phyloP scores from a whole-genome alignment of 345 rosid genomes.

The Melaleuca quinquenervia region DNA sequence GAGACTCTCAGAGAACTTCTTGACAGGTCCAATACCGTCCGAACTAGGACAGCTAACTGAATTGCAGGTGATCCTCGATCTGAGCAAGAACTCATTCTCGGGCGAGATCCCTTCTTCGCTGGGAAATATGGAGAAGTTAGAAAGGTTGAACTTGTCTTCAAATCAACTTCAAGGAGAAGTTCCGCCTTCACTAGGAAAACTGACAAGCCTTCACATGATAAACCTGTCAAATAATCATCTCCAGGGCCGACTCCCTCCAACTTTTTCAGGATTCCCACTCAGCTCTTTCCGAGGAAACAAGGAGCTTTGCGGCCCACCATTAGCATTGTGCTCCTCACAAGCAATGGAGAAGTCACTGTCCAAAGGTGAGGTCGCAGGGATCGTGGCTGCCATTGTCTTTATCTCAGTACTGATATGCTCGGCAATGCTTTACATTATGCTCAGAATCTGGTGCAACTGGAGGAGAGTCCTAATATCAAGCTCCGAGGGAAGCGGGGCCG shows the following conservation, averaged over 20 bases:
- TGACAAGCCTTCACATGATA: conserved; percentile 63
- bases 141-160: conserved; percentile 57
- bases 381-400: conserved; percentile 44
- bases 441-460: conserved; percentile 62
- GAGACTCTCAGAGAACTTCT: conserved; percentile 50
- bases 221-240: conserved; percentile 73
- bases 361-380: conserved; percentile 24
- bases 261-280: conserved; percentile 43
- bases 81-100: conserved; percentile 48
- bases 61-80: conserved; percentile 69
- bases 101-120: conserved; percentile 62
- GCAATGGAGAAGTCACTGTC: conserved; percentile 20
- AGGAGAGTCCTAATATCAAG: conserved; percentile 29
- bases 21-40: conserved; percentile 57
- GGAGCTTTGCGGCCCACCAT: conserved; percentile 52
- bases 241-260: conserved; percentile 44
- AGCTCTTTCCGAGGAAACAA: conserved; percentile 47
- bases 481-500: conserved; percentile 15
- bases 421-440: conserved; percentile 51
- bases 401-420: conserved; percentile 47
- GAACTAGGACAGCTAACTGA: conserved; percentile 69
- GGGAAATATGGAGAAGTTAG: conserved; percentile 56
- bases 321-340: conserved; percentile 26
- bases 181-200: conserved; percentile 49
- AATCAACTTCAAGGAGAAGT: conserved; percentile 58